Evolutionary conservation across 805 yeast genomes (phyloP), one percentile per base, ranked within the genome.

Genomic region (Zygotorulaspora chibaensis): DNA sequence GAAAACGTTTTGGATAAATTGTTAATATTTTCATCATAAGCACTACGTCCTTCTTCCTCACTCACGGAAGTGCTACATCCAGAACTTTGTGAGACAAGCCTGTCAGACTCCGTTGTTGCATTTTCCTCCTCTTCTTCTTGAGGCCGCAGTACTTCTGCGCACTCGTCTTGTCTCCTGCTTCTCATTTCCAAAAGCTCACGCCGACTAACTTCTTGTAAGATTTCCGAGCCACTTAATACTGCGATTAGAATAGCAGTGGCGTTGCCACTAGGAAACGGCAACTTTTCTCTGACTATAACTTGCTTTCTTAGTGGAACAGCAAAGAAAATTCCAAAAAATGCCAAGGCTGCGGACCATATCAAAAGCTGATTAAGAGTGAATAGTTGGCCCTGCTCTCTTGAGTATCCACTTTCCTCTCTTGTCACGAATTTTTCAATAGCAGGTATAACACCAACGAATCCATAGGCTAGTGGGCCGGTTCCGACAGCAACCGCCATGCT

Each of bases 401-500:
- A 54, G 10, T 49, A 51, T 2, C 95, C 96, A 30, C 84, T 79
- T 63, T 91, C 99, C 30, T 82, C 88, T 0, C 73, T 68, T 1
- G 87, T 81, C 50, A 91, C 67, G 53, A 91, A 83, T 67, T 89
- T 87, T 59, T 91, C 98, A 43, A 91, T 83, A 1, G 99, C 98
- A 0, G 99, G 99, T 1, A 93, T 76, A 3, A 95, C 90, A 1
- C 99, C 99, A 16, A 91, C 95, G 52, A 91, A 79, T 0, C 98
- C 98, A 66, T 85, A 91, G 0, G 96, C 95, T 51, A 91, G 71
- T 0, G 99, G 99, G 0, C 98, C 98, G 0, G 99, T 93, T 1
- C 99, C 99, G 1, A 87, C 95, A 0, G 98, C 97, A 4, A 93
- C 97, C 0, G 98, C 88, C 26, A 91, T 80, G 63, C 96, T 87